Conservation (phyloP, 2,329 filamentous ascomycete genomes). For the Graphiopsis chlorocephala region DNA sequence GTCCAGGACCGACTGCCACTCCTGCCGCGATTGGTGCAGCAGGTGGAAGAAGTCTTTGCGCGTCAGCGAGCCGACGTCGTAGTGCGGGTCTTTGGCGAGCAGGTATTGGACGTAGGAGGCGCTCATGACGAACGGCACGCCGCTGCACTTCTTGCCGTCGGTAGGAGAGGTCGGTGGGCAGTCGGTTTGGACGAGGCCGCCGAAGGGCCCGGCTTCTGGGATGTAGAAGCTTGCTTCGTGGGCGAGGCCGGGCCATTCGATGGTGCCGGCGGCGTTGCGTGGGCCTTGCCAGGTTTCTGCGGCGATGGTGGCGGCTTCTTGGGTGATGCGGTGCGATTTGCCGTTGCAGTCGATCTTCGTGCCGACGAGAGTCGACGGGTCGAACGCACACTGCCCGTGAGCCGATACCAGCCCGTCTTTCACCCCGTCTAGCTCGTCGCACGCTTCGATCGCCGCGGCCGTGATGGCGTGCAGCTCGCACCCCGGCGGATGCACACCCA, state of each 20-base stretch:
- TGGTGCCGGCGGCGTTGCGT: conserved; percentile 39
- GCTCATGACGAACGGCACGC: conserved; percentile 44
- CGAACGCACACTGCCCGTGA: conserved; percentile 44
- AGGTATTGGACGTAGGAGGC: conserved; percentile 50
- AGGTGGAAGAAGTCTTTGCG: conserved; percentile 42
- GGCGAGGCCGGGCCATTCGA: conserved; percentile 50
- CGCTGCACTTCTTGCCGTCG: conserved; percentile 41
- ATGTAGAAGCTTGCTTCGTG: conserved; percentile 43
- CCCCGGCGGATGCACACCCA: conserved; percentile 42
- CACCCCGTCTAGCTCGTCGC: conserved; percentile 51
- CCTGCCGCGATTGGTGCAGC: conserved; percentile 38
- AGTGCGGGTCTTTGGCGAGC: conserved; percentile 46
- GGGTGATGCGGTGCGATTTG: conserved; percentile 40
- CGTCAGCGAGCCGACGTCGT: conserved; percentile 40
- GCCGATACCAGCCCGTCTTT: conserved; percentile 50
- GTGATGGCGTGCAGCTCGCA: conserved; percentile 44
- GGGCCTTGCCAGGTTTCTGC: conserved; percentile 40
- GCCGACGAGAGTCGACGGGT: conserved; percentile 39
- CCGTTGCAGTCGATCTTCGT: conserved; percentile 32
- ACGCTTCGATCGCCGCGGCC: conserved; percentile 45
- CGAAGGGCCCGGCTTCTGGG: conserved; percentile 27
- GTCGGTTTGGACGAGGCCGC: conserved; percentile 25
- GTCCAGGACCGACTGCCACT: conserved; percentile 42
- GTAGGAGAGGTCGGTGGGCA: conserved; percentile 40
- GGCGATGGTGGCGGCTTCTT: conserved; percentile 42